Conservation (phyloP, 768 basidiomycete species). For the Phaeotremella fagi region DNA sequence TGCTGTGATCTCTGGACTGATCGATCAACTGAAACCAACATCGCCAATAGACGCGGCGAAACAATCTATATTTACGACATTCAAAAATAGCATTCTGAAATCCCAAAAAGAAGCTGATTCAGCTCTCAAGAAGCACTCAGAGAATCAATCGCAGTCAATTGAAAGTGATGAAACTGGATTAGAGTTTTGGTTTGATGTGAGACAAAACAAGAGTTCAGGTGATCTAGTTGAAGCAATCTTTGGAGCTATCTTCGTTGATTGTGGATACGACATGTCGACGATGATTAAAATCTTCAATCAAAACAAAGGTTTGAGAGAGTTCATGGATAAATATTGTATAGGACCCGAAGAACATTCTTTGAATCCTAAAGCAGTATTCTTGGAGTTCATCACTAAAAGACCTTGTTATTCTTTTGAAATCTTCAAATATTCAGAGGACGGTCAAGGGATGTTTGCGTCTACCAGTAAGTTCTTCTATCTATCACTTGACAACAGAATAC, state of each 20-base stretch:
- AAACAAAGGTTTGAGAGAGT: constrained; percentile 19
- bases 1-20: not conserved
- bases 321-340: constrained; percentile 24
- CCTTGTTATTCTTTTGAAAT: constrained; percentile 19
- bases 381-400: constrained; percentile 9
- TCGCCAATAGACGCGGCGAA: not conserved
- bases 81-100: not conserved
- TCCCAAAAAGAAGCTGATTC: not conserved
- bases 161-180: not conserved
- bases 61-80: constrained; percentile 1
- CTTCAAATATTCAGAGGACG: not conserved
- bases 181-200: constrained; percentile 25
- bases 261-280: constrained; percentile 8
- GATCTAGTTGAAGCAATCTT: constrained; percentile 25
- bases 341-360: constrained; percentile 4
- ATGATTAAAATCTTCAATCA: constrained; percentile 10
- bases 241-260: constrained; percentile 26
- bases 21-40: not conserved
- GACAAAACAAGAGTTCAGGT: constrained; percentile 2
- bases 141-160: not conserved
- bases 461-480: constrained; percentile 1
- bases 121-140: not conserved
- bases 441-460: not conserved
- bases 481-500: constrained; percentile 14
- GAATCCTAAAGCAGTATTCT: constrained; percentile 20